Base-by-base conservation (phyloP, 2,329 filamentous ascomycete genomes). In the Penicillium sp. region DNA sequence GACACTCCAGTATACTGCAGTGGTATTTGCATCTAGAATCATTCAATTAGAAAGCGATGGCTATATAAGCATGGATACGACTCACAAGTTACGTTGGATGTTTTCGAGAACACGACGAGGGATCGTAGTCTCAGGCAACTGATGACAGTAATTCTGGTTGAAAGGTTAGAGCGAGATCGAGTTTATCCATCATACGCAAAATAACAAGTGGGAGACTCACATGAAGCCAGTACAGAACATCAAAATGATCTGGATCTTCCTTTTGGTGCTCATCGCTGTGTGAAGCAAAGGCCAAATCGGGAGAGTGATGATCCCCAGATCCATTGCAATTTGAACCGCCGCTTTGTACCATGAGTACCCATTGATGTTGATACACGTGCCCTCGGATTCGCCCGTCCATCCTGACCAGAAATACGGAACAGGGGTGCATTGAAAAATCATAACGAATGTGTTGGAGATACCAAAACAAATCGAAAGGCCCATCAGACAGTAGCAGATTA, bases 381-480 rank as follows among this genome's bases (percentile, higher is more conserved):
- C 83, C 0, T 66, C 4, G 35, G 78, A 73, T 50, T 77, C 68
- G 1, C 75, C 75, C 44, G 82, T 77, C 81, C 82, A 86, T 15
- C 69, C 70, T 0, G 68, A 72, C 84, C 84, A 87, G 64, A 79
- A 81, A 54, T 76, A 79, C 14, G 66, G 67, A 20, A 85, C 55
- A 1, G 67, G 66, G 5, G 51, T 58, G 53, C 65, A 68, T 47
- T 67, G 60, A n/a, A 69, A 66, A 35, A 63, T 60, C 57, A 66
- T 64, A 11, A 59, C 48, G 3, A 68, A 55, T 23, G 61, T 57
- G 46, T 65, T 67, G 18, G 62, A 59, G 3, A 65, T 70, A 0
- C 83, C 83, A 2, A 61, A 66, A 64, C 82, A 85, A 57, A 83
- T 79, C 35, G 84, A 80, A 12, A 81, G 62, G 14, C 72, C 75